Evolutionary conservation across 495 filamentous ascomycete genomes (phyloP).

Genomic region (Trichodelitschia bisporula): DNA sequence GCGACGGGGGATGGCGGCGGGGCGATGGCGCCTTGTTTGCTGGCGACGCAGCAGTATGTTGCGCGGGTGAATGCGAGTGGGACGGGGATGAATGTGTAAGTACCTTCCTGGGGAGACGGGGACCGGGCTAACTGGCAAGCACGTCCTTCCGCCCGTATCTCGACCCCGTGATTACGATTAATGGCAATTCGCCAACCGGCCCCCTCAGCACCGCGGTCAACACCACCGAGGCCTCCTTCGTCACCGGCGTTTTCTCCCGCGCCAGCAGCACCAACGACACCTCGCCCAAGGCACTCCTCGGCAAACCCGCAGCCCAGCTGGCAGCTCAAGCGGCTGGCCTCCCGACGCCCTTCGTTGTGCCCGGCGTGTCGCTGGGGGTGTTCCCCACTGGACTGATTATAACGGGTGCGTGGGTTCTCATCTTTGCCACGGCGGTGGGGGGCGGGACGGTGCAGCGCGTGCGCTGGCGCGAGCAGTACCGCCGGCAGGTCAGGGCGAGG

Average conservation of each 20-base stretch:
- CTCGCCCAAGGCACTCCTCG: no score
- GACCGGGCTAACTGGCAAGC: no score
- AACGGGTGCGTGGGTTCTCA: constrained; percentile 31
- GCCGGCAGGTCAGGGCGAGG: constrained; percentile 21
- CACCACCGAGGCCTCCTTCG: constrained; percentile 39
- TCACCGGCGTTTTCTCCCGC: constrained; percentile 39
- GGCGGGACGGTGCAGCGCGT: constrained; percentile 37
- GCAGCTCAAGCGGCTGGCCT: constrained; percentile 13
- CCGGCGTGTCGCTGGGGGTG: constrained; percentile 38
- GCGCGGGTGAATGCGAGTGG: constrained; percentile 10
- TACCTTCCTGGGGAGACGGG: no score
- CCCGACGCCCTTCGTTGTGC: constrained; percentile 27
- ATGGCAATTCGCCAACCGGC: no score
- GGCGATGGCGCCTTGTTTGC: no score
- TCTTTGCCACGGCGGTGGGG: constrained; percentile 29
- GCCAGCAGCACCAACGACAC: constrained; percentile 17
- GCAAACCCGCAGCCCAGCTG: constrained; percentile 14
- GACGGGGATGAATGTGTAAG: constrained; percentile 11
- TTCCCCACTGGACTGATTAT: constrained; percentile 45
- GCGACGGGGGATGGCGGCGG: no score
- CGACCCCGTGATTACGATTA: no score
- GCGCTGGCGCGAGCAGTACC: constrained; percentile 35
- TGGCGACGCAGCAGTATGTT: no score
- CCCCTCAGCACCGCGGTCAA: constrained; percentile 36
- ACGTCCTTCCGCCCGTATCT: no score